phyloP scores from a whole-genome alignment of 345 rosid genomes.

The Eucalyptus pumila region DNA sequence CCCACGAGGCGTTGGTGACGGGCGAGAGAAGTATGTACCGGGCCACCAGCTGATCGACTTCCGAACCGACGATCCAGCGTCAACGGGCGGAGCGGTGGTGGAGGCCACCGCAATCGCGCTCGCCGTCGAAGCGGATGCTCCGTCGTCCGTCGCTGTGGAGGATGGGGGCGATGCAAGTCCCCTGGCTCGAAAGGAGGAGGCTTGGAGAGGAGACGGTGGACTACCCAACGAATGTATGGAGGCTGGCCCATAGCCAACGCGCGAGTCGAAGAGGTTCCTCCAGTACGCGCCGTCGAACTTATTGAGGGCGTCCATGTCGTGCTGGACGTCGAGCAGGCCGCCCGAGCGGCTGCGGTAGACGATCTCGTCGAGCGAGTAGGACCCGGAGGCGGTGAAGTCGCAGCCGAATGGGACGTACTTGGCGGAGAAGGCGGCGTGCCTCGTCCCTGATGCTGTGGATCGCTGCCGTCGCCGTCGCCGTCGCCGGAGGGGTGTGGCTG shows the following conservation, averaged over 20 bases:
- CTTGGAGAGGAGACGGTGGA: too few species aligned
- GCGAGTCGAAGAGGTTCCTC: conserved; percentile 73
- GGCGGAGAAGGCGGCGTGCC: background rate
- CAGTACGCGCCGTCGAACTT: too few species aligned
- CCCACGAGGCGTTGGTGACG: too few species aligned
- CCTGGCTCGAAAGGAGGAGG: too few species aligned
- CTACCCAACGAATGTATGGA: too few species aligned
- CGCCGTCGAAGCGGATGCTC: background rate
- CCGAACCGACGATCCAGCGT: conserved; percentile 60
- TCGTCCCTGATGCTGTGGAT: too few species aligned
- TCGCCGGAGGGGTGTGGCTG: background rate
- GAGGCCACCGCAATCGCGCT: background rate
- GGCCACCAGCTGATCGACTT: conserved; percentile 28
- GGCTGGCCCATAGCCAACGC: background rate
- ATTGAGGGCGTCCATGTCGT: too few species aligned
- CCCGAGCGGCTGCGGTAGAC: conserved; percentile 77
- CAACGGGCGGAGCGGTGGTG: conserved; percentile 20
- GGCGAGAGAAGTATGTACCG: too few species aligned
- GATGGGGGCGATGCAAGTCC: background rate
- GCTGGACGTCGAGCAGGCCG: conserved; percentile 64
- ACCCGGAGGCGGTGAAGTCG: conserved; percentile 26
- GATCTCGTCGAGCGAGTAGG: conserved; percentile 74
- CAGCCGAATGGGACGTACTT: conserved; percentile 54
- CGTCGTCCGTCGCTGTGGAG: background rate
- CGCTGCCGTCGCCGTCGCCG: background rate